Conservation (phyloP, 352 stramenopile species). For the Aphanomyces invadans region DNA sequence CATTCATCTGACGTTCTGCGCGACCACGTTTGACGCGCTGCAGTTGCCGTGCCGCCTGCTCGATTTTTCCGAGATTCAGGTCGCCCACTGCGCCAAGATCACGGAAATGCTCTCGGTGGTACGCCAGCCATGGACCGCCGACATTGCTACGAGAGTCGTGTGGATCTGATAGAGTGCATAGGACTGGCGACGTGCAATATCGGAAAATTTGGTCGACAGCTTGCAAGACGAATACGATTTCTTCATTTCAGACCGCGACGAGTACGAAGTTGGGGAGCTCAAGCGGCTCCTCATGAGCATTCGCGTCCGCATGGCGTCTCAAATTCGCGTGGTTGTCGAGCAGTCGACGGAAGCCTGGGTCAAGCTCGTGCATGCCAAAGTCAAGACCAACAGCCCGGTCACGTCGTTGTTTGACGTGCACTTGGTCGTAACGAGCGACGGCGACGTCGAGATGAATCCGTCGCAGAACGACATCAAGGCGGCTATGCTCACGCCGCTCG, state of each 20-base stretch:
- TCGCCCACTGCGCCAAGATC: slow-evolving; percentile 61
- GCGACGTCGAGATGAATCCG: slow-evolving; percentile 47
- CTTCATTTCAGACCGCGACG: slow-evolving; percentile 72
- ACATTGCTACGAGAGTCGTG: neutral
- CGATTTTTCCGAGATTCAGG: slow-evolving; percentile 78
- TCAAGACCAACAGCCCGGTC: slow-evolving; percentile 25
- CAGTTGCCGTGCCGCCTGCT: slow-evolving; percentile 59
- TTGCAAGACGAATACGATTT: slow-evolving; percentile 91
- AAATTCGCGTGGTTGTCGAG: slow-evolving; percentile 67
- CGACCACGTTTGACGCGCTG: slow-evolving; percentile 7
- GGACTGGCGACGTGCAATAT: slow-evolving; percentile 85
- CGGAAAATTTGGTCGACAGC: slow-evolving; percentile 91
- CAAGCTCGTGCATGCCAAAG: slow-evolving; percentile 35
- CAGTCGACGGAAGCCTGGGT: slow-evolving; percentile 55
- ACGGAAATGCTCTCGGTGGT: slow-evolving; percentile 59
- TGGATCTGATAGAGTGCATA: neutral
- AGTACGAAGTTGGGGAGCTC: slow-evolving; percentile 49
- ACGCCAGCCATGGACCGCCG: neutral
- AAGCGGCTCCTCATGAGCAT: slow-evolving; percentile 75
- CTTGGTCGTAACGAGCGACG: slow-evolving; percentile 38
- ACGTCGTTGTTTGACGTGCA: slow-evolving; percentile 82
- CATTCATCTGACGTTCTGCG: slow-evolving; percentile 36
- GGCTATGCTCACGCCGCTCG: slow-evolving; percentile 69
- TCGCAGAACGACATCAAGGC: slow-evolving; percentile 59
- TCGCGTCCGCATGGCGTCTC: slow-evolving; percentile 77